Base-by-base conservation (phyloP, 768 basidiomycete genomes). In the Naematelia aurantialba region DNA sequence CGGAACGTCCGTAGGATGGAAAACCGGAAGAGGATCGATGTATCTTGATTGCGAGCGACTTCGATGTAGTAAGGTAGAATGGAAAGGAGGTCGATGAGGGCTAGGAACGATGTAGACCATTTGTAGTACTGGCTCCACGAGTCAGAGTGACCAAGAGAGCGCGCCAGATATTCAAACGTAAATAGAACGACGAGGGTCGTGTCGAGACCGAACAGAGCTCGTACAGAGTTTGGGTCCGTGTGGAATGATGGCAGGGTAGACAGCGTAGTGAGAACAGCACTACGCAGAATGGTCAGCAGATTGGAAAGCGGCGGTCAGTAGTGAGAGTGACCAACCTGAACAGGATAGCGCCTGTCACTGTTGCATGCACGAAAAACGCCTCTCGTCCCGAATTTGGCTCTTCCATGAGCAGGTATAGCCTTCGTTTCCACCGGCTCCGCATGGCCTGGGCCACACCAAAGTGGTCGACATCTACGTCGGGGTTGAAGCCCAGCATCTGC, bases 41-140 rank as follows among this genome's bases (percentile, higher is more conserved):
- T 92, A 76, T 96, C 91, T 79, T 91, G 88, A 34, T 83, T 85
- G 11, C 92, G 71, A 26, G 88, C 77, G 52, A 93, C 81, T 78
- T 93, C 91, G 54, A 94, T 84, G 74, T 91, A 93, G 70, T 91
- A 93, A 1, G 91, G 91, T 22, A 89, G 68, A 48, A 94, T 91
- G 2, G 90, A 87, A 56, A 93, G 81, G 14, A 91, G 76, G 70
- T 94, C 91, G 73, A 91, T 84, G 22, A 93, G 82, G 3, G 89
- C 89, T 74, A 87, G 91, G 76, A 92, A 77, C 3, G 74, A 91
- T 34, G 73, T 68, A 2, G 65, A 58, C 72, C 75, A 75, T 21
- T 57, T 65, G 60, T 69, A 76, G 51, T 70, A 74, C 78, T 78
- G 87, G 83, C 86, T 0, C 83, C 82, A 58, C 76, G 82, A 68